phyloP scores from a whole-genome alignment of 2,329 filamentous ascomycete species.

The Pseudocercospora crystallina region DNA sequence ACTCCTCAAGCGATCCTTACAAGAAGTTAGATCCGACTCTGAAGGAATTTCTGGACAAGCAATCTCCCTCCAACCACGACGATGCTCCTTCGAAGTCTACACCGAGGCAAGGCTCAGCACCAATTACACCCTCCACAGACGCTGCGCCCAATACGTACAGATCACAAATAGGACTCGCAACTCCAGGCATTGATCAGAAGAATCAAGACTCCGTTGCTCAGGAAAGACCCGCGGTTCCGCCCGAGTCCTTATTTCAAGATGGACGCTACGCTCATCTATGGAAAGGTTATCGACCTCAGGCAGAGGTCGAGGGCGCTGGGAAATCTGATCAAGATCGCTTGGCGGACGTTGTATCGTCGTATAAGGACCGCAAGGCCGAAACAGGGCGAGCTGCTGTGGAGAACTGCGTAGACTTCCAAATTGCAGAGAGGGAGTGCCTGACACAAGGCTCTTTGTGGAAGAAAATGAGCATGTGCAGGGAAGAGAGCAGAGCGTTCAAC shows the following conservation, averaged over 20 bases:
- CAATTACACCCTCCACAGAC: conserved; percentile 17
- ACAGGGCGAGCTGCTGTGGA: conserved; percentile 83
- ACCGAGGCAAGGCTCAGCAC: conserved; percentile 4
- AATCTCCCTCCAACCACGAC: conserved; percentile 71
- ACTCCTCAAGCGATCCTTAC: conserved; percentile 62
- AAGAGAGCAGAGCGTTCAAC: conserved; percentile 75
- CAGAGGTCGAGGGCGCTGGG: conserved; percentile 65
- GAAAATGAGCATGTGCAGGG: conserved; percentile 75
- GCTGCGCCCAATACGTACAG: conserved; percentile 33
- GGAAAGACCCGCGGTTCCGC: conserved; percentile 41
- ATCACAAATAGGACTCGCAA: conserved; percentile 30
- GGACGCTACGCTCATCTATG: conserved; percentile 83
- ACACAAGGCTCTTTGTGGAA: conserved; percentile 66
- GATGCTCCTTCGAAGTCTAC: conserved; percentile 14
- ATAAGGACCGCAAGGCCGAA: conserved; percentile 75
- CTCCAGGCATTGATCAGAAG: conserved; percentile 23
- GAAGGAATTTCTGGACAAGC: conserved; percentile 79
- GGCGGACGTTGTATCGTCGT: conserved; percentile 75
- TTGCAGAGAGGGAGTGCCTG: conserved; percentile 81
- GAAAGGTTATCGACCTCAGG: conserved; percentile 81
- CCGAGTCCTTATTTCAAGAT: conserved; percentile 64
- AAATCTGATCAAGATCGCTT: conserved; percentile 79
- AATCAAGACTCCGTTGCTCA: conserved; percentile 27
- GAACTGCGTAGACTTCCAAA: conserved; percentile 87
- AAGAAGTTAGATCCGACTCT: conserved; percentile 78